Conservation (phyloP, 2,329 filamentous ascomycete genomes). For the Cladosporium cucumerinum region DNA sequence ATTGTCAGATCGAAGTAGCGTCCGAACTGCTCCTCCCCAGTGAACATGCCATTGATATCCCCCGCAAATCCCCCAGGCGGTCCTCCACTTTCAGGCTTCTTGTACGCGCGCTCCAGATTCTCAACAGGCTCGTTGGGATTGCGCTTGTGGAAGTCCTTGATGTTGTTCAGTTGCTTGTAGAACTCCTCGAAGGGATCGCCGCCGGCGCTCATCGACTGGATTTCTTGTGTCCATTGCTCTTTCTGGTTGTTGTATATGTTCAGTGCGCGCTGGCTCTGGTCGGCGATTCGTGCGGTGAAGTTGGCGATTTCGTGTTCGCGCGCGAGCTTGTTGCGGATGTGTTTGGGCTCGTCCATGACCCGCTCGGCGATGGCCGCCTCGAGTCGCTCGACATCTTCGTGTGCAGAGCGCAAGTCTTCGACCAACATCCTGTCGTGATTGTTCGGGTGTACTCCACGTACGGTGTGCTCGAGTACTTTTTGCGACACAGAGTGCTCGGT, state of each 20-base stretch:
- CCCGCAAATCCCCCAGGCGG: conserved; percentile 44
- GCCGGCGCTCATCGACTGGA: conserved; percentile 77
- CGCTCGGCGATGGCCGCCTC: conserved; percentile 92
- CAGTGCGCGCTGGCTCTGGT: conserved; percentile 76
- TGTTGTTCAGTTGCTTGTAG: conserved; percentile 75
- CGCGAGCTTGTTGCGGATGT: conserved; percentile 82
- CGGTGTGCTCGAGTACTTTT: background rate
- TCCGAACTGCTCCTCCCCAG: conserved; percentile 89
- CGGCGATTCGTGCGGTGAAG: conserved; percentile 82
- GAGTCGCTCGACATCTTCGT: conserved; percentile 93
- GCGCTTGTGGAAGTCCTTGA: conserved; percentile 82
- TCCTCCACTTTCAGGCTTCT: conserved; percentile 60
- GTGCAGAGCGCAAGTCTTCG: conserved; percentile 89
- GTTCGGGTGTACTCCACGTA: background rate
- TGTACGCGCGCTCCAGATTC: conserved; percentile 90
- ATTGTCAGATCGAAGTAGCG: conserved; percentile 86
- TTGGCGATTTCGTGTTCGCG: conserved; percentile 88
- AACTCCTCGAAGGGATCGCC: conserved; percentile 82
- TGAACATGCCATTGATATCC: conserved; percentile 87
- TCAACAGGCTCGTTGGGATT: conserved; percentile 95
- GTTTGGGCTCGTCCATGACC: conserved; percentile 80
- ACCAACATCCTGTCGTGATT: conserved; percentile 60
- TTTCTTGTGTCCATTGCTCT: conserved; percentile 69
- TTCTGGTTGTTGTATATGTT: conserved; percentile 80
- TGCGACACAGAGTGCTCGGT: background rate